Conservation (phyloP, 768 basidiomycete species). For the Chlorophyllum brunneum region DNA sequence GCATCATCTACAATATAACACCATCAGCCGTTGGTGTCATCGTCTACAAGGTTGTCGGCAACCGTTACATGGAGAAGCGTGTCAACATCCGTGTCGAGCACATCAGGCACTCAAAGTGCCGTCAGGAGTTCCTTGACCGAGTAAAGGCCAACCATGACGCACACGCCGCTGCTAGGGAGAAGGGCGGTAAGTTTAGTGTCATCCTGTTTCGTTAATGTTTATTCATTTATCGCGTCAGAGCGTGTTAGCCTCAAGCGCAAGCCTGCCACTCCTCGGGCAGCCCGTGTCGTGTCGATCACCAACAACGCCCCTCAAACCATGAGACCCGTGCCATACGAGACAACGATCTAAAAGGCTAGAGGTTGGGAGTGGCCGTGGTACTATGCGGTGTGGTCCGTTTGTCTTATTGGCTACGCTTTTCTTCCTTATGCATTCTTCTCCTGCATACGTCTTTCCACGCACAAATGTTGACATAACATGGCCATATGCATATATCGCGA, state of each 20-base stretch:
- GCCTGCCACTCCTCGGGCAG: slow-evolving; percentile 77
- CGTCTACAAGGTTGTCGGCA: slow-evolving; percentile 97
- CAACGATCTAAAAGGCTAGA: slow-evolving; percentile 71
- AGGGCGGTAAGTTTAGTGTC: slow-evolving; percentile 66
- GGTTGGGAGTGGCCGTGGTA: slow-evolving; percentile 1
- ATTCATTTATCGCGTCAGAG: slow-evolving; percentile 39
- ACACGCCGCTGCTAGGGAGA: slow-evolving; percentile 83
- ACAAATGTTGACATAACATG: slow-evolving; percentile 17
- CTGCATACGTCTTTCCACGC: slow-evolving; percentile 9
- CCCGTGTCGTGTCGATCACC: slow-evolving; percentile 65
- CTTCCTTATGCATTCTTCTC: slow-evolving; percentile 13
- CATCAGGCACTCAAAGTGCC: slow-evolving; percentile 93
- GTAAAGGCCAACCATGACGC: slow-evolving; percentile 88
- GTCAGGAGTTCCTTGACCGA: slow-evolving; percentile 95
- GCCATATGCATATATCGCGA: slow-evolving; percentile 13
- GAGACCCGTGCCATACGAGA: slow-evolving; percentile 91
- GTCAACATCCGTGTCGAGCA: slow-evolving; percentile 98
- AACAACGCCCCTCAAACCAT: slow-evolving; percentile 92
- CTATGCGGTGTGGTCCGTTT: slow-evolving; percentile 22
- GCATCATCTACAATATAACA: slow-evolving; percentile 98
- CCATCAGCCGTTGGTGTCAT: slow-evolving; percentile 94
- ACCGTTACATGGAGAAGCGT: slow-evolving; percentile 98
- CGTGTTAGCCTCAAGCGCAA: slow-evolving; percentile 82
- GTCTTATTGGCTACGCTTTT: slow-evolving; percentile 21
- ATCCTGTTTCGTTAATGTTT: background rate